These are phyloP conservation scores for Nannochloropsis limnetica DNA, from an alignment of 352 stramenopile genomes.

Conservation along the genomic window DNA sequence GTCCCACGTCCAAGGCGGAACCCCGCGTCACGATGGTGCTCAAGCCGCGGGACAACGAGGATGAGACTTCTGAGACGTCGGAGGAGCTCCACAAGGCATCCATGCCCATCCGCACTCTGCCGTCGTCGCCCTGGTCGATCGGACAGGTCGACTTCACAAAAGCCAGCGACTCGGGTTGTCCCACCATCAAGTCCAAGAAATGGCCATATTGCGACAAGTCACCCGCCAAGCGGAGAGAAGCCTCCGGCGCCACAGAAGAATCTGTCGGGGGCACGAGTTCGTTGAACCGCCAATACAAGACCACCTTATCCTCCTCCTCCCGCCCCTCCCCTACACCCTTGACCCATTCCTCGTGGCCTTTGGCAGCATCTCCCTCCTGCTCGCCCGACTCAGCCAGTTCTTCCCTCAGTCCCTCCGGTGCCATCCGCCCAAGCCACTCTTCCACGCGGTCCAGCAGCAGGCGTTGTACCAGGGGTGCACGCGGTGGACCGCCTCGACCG, in stretches of 20 bases:
- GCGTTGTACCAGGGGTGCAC: not conserved
- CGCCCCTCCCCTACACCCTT: constrained; percentile 1
- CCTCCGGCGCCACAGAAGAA: not conserved
- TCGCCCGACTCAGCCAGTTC: not conserved
- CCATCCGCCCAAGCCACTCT: not conserved
- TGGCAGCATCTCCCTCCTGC: not conserved
- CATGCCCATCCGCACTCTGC: not conserved
- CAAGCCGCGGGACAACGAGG: not conserved
- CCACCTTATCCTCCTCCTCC: not conserved
- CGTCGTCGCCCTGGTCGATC: not conserved
- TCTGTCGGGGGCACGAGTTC: not conserved
- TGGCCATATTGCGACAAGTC: constrained; percentile 9
- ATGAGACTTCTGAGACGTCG: not conserved
- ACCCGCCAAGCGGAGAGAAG: not conserved
- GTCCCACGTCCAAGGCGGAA: not conserved
- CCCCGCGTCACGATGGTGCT: not conserved
- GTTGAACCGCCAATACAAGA: constrained; percentile 19
- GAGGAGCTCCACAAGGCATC: not conserved
- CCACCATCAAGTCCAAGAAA: not conserved
- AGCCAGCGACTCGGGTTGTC: not conserved
- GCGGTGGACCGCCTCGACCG: not conserved
- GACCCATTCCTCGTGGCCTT: not conserved
- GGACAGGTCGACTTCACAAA: constrained; percentile 1
- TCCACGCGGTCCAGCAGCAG: not conserved
- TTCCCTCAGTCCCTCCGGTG: not conserved